phyloP scores from a whole-genome alignment of 148 eudicot species.

The Bassia scoparia region DNA sequence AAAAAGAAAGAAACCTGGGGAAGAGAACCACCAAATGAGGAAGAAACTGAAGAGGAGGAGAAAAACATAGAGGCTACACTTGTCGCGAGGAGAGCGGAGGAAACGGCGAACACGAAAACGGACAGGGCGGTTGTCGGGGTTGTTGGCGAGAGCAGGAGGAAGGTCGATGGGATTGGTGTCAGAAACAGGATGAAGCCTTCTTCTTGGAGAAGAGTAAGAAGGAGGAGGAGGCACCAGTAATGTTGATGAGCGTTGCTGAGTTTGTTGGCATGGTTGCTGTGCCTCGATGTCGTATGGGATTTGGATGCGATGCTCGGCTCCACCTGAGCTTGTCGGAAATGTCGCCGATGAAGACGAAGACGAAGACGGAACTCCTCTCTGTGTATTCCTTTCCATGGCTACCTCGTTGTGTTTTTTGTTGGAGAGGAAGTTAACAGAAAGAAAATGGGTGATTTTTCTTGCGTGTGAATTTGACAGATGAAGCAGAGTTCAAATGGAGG shows the following conservation, averaged over 20 bases:
- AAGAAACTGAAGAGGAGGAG: constrained; percentile 40
- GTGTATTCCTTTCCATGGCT: no score
- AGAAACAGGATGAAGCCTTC: neutral
- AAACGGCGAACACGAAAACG: neutral
- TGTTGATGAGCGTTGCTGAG: neutral
- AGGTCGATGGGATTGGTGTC: neutral
- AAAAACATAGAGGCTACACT: constrained; percentile 9
- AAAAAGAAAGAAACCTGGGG: constrained; percentile 30
- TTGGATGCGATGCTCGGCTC: neutral
- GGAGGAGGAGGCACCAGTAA: neutral
- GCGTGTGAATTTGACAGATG: no score
- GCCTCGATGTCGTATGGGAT: neutral
- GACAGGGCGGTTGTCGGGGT: neutral
- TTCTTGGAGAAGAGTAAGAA: neutral
- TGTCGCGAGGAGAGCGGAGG: neutral
- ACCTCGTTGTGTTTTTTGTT: no score
- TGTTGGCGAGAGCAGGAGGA: neutral
- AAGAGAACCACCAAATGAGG: constrained; percentile 53
- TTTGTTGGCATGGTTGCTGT: neutral
- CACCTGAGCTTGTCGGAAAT: neutral
- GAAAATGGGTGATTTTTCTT: no score
- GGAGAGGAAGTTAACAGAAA: no score
- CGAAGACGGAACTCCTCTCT: no score
- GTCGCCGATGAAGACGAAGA: no score
- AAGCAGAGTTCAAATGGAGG: no score